These are phyloP conservation scores for Prunus campanulata DNA, from an alignment of 306 rosid species.

Conservation along the genomic window DNA sequence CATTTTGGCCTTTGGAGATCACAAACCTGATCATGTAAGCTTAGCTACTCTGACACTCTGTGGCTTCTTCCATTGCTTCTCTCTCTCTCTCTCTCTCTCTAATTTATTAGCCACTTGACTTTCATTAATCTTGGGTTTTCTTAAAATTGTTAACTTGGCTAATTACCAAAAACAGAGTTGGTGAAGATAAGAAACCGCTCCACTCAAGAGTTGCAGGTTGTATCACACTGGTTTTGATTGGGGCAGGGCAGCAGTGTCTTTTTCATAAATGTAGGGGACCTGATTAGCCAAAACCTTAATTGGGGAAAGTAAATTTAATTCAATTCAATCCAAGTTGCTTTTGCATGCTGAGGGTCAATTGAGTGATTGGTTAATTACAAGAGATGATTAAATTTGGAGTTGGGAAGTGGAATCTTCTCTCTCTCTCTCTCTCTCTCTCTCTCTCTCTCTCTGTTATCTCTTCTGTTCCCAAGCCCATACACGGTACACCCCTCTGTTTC, in stretches of 20 bases:
- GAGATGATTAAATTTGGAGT: conserved; percentile 28
- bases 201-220: conserved; percentile 1
- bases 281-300: conserved; percentile 6
- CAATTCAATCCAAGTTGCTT: too few relatives aligned
- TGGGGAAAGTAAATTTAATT: too few relatives aligned
- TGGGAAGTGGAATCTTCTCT: conserved; percentile 52
- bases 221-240: background rate
- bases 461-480: conserved; percentile 71
- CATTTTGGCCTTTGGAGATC: conserved; percentile 34
- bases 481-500: conserved; percentile 35
- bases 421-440: conserved; percentile 33
- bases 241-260: conserved; percentile 6
- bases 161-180: conserved; percentile 15
- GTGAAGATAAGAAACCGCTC: conserved; percentile 5
- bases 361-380: conserved; percentile 36
- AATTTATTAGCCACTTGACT: conserved; percentile 14
- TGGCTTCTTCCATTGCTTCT: background rate
- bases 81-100: background rate
- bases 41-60: conserved; percentile 27
- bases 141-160: background rate
- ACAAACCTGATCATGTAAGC: conserved; percentile 31
- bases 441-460: conserved; percentile 51
- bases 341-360: too few relatives aligned
- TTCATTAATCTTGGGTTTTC: background rate
- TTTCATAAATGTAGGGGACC: background rate